Evolutionary conservation across 371 early-diverging fungal species (phyloP), one percentile per base, ranked within the genome.

Genomic region (Mortierella sp.): DNA sequence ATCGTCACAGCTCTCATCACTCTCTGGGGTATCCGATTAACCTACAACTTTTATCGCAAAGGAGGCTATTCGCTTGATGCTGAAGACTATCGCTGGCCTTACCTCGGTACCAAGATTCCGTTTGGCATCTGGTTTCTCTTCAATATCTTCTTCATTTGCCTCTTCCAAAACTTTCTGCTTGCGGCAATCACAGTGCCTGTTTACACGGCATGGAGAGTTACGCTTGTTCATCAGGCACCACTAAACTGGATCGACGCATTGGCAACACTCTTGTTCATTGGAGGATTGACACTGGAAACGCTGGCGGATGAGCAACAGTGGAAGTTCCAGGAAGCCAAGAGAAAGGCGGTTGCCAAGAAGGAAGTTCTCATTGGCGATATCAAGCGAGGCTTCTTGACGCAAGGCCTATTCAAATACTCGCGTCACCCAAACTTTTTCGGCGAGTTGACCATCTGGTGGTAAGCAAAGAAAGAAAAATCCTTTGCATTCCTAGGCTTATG

Each of bases 301-400:
- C 60, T 88, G 8, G 94, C 96, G 0, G 97, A 97, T 79, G 71
- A 93, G 42, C 96, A 97, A 62, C 93, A 94, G 68, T 95, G 87
- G 82, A 67, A 56, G 1, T 95, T 94, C 76, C 95, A 96, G 63
- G 82, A 80, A 31, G 71, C 72, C 21, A 95, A 95, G 79, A 73
- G 82, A 19, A 79, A 78, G 14, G 64, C 83, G 19, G 67, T 86
- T 27, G 74, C 71, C 0, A 60, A 80, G 8, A 63, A 64, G 38
- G 71, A 69, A 9, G 62, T 62, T 18, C 61, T 83, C 13, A 63
- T 68, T 0, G 86, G 81, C 1, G 84, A 84, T 59, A 79, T 81
- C 53, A 80, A 81, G 55, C 56, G 82, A 14, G 96, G 95, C 0
- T 96, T 95, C 76, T 79, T 90, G 54, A 86, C 87, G 50, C 69